Base-by-base conservation (phyloP, 1,284 basidiomycete species). In the Leccinum angustisporum region DNA sequence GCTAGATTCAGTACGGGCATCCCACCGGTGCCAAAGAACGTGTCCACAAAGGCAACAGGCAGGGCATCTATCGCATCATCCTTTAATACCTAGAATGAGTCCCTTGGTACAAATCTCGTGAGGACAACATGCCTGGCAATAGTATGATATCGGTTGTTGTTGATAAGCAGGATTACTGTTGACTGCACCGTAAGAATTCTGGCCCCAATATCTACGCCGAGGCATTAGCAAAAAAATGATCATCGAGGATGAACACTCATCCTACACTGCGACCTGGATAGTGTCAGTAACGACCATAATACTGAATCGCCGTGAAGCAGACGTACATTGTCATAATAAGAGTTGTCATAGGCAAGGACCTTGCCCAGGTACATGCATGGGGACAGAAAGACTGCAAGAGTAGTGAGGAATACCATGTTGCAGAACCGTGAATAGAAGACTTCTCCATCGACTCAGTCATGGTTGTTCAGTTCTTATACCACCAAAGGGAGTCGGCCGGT, bases 1-100 rank as follows among this genome's bases (percentile, higher is more conserved):
- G 86, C 80, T 54, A 90, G 75, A 71, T 90, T 82, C 61, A 90
- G 77, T 38, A 81, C 81, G 2, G 87, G 88, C 34, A 86, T 69
- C 21, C 81, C 82, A 0, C 84, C 85, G 10, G 78, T 77, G 48
- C 78, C 79, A 68, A 83, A 86, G 72, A 86, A 87, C 30, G 80
- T 78, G 66, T 83, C 73, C 59, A 89, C 68, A 69, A 89, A 89
- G 9, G 86, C 85, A 31, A 88, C 68, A 2, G 86, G 85, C 59
- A 88, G 77, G n/a, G 74, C 80, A 59, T 70, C 62, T 58, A 71
- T 73, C 25, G 68, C 66, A 36, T 61, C 57, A 27, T 73, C 69
- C 69, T 73, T 58, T 34, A 13, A 52, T 9, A 78, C 81, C 9
- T 25, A 1, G 65, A 63, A 85, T 85, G 58, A 88, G 71, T 7